These are phyloP conservation scores for Coemansia sp. DNA, from an alignment of 192 early-diverging fungal genomes.

Conservation along the genomic window DNA sequence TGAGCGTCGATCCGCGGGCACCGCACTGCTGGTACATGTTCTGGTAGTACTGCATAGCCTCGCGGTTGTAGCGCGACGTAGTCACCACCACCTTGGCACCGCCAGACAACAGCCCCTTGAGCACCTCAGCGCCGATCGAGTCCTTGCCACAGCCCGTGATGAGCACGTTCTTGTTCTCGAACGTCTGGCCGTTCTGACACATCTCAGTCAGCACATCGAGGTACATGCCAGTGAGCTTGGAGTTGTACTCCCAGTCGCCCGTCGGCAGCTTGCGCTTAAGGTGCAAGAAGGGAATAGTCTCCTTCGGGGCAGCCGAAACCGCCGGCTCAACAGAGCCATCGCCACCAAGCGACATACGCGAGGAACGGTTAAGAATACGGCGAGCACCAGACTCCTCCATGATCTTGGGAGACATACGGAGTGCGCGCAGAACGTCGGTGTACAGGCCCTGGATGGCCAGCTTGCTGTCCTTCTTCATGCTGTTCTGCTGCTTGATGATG, in stretches of 20 bases:
- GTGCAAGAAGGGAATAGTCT: conserved; percentile 61
- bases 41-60: conserved; percentile 82
- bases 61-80: conserved; percentile 74
- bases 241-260: conserved; percentile 31
- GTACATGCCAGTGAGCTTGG: conserved; percentile 13
- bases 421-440: conserved; percentile 74
- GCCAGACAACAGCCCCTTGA: conserved; percentile 84
- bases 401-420: conserved; percentile 76
- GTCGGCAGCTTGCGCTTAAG: conserved; percentile 20
- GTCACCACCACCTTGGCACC: conserved; percentile 70
- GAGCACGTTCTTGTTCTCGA: conserved; percentile 77
- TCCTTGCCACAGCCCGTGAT: conserved; percentile 89
- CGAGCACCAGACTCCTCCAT: conserved; percentile 63
- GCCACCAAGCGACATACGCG: conserved; percentile 29
- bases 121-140: conserved; percentile 87
- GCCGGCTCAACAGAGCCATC: conserved; percentile 50
- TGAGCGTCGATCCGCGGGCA: conserved; percentile 79
- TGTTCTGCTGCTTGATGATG: conserved; percentile 78
- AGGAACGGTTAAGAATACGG: conserved; percentile 45
- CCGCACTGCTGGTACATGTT: conserved; percentile 83
- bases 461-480: conserved; percentile 73
- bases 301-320: conserved; percentile 72
- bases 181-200: conserved; percentile 64
- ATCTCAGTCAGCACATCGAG: conserved; percentile 69
- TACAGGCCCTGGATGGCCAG: conserved; percentile 85